Evolutionary conservation across 2,329 filamentous ascomycete species (phyloP).

Genomic region (Trichoderma sp.): DNA sequence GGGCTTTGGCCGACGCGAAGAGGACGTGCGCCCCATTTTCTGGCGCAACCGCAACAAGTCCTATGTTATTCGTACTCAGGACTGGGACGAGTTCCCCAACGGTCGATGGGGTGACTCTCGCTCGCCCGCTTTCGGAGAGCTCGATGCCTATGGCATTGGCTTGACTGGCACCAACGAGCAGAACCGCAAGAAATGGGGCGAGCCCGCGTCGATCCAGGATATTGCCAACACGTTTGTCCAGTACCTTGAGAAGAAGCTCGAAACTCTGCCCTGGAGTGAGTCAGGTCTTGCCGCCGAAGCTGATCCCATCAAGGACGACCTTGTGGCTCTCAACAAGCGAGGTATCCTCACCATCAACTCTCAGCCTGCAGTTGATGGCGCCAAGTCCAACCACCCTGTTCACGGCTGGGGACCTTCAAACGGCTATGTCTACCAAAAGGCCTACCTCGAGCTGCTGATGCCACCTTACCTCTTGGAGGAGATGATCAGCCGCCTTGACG

Average conservation of each 20-base stretch:
- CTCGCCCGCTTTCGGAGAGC: constrained; percentile 91
- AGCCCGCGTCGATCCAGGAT: constrained; percentile 75
- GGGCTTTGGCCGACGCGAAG: constrained; percentile 79
- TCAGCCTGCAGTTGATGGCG: constrained; percentile 89
- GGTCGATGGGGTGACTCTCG: constrained; percentile 97
- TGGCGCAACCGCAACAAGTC: constrained; percentile 97
- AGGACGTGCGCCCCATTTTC: constrained; percentile 97
- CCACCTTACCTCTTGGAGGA: constrained; percentile 75
- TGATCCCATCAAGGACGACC: constrained; percentile 69
- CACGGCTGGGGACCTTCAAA: constrained; percentile 94
- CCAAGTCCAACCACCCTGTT: constrained; percentile 79
- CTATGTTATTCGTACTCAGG: constrained; percentile 91
- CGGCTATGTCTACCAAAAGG: constrained; percentile 97
- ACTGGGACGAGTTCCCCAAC: constrained; percentile 99
- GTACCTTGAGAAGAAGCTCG: constrained; percentile 78
- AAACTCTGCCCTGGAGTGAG: constrained; percentile 91
- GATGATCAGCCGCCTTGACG: constrained; percentile 73
- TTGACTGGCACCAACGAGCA: constrained; percentile 93
- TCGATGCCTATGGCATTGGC: constrained; percentile 91
- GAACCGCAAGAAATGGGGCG: constrained; percentile 92
- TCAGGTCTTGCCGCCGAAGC: constrained; percentile 80
- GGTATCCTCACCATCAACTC: constrained; percentile 96
- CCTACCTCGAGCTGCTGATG: constrained; percentile 89
- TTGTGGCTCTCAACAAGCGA: constrained; percentile 79
- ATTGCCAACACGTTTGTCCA: constrained; percentile 79